These are phyloP conservation scores for Teunomyces cretensis DNA, from an alignment of 805 yeast genomes.

Conservation along the genomic window DNA sequence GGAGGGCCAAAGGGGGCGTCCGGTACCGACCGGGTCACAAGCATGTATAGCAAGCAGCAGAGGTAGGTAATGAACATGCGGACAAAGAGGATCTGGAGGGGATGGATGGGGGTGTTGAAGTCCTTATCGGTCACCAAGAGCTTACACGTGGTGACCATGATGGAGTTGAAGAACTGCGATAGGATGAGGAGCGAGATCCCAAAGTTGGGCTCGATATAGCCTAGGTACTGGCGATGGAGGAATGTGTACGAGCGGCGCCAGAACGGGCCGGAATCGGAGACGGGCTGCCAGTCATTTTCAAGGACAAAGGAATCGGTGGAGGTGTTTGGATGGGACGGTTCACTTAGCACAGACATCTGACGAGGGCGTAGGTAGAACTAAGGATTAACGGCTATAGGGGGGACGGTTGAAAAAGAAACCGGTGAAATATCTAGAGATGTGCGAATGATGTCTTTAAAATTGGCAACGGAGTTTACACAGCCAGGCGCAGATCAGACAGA, in stretches of 20 bases:
- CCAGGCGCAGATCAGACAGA: too few relatives aligned
- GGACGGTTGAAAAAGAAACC: too few relatives aligned
- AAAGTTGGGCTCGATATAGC: constrained; percentile 31
- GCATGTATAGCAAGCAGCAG: constrained; percentile 59
- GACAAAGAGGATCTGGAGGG: constrained; percentile 72
- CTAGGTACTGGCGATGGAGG: background rate
- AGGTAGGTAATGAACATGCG: constrained; percentile 73
- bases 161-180: constrained; percentile 72
- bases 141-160: constrained; percentile 76
- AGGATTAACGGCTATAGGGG: too few relatives aligned
- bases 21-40: constrained; percentile 45
- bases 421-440: too few relatives aligned
- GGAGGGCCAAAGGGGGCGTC: constrained; percentile 72
- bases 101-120: constrained; percentile 62
- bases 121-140: constrained; percentile 66
- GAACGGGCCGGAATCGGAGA: background rate
- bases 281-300: background rate
- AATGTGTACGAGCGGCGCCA: background rate
- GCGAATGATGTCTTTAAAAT: too few relatives aligned
- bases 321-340: background rate
- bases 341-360: background rate
- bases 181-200: constrained; percentile 60
- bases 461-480: too few relatives aligned
- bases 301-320: background rate
- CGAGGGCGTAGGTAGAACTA: too few relatives aligned